Conservation (phyloP, 192 early-diverging fungal species). For the Pilaira anomala region DNA sequence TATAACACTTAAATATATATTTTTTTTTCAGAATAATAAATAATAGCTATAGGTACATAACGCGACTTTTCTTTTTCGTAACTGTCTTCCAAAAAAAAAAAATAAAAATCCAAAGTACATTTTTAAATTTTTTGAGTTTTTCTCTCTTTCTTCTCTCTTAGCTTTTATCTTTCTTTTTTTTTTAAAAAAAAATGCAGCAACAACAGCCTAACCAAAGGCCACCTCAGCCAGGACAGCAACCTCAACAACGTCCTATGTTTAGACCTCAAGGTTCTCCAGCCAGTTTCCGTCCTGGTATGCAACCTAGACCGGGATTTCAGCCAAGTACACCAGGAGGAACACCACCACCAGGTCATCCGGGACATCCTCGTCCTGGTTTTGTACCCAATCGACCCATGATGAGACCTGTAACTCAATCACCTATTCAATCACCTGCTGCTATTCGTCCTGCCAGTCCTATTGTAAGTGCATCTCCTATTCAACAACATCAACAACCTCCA, state of each 20-base stretch:
- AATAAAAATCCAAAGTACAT: no score
- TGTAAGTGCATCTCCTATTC: conserved; percentile 8
- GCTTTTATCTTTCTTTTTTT: background rate
- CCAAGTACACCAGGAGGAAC: conserved; percentile 1
- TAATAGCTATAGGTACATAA: no score
- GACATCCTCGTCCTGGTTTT: conserved; percentile 2
- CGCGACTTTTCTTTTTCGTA: no score
- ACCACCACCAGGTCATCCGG: conserved; percentile 6
- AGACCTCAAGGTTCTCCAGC: background rate
- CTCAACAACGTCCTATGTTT: conserved; percentile 9
- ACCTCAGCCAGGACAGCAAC: conserved; percentile 14
- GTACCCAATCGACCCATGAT: conserved; percentile 14
- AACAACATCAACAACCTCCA: conserved; percentile 12
- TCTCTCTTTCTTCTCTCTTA: background rate
- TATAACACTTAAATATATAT: no score
- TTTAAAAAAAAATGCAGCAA: background rate
- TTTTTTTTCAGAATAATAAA: no score
- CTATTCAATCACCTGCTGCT: conserved; percentile 12
- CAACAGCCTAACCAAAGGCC: conserved; percentile 3
- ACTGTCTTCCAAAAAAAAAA: no score
- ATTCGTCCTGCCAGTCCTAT: background rate
- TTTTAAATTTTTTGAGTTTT: no score
- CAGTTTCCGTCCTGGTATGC: conserved; percentile 6
- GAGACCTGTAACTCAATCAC: conserved; percentile 6
- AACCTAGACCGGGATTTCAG: conserved; percentile 1